Percentiles rank a stretch among this genome's conserved stretches.
phyloP scores from a whole-genome alignment of 768 basidiomycete genomes.

The Symmetrospora coprosmae region DNA sequence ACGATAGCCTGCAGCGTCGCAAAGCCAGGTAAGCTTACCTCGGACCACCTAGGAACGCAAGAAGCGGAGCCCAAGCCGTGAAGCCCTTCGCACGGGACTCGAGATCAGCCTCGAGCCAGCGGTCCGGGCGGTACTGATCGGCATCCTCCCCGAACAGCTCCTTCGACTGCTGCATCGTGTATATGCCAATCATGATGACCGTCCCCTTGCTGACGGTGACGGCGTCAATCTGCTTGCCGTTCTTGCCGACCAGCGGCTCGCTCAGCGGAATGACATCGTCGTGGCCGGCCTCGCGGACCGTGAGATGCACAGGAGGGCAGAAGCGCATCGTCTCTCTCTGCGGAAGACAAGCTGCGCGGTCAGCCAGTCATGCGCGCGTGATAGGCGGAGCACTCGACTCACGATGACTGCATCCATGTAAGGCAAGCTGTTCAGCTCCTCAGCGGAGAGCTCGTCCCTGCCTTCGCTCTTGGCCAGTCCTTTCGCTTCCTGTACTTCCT shows the following conservation, averaged over 20 bases:
- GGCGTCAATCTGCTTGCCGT: constrained; percentile 13
- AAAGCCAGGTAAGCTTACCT: not conserved
- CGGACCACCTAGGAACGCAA: constrained; percentile 13
- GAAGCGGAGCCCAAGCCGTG: not conserved
- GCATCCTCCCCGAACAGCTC: constrained; percentile 56
- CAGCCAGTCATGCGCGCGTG: too few relatives aligned
- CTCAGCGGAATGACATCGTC: constrained; percentile 63
- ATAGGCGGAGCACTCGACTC: too few relatives aligned
- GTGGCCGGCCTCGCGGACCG: constrained; percentile 56
- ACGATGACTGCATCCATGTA: too few relatives aligned
- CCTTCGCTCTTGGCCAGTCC: too few relatives aligned
- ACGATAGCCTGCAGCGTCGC: constrained; percentile 1
- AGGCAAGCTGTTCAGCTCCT: too few relatives aligned
- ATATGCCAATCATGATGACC: constrained; percentile 49
- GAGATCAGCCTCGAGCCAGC: not conserved
- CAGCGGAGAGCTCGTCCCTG: too few relatives aligned
- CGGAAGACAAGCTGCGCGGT: too few relatives aligned
- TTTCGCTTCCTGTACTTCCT: too few relatives aligned
- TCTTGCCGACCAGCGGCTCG: constrained; percentile 20
- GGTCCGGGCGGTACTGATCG: constrained; percentile 41
- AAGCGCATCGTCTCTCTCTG: not conserved
- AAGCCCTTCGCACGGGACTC: not conserved
- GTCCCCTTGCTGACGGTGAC: constrained; percentile 44
- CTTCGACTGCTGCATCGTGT: constrained; percentile 47
- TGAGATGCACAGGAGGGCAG: constrained; percentile 31